Percentiles rank a stretch among this genome's conserved stretches.
Evolutionary conservation across 305 asterid species (phyloP).

Genomic region (Solanum chacoense): DNA sequence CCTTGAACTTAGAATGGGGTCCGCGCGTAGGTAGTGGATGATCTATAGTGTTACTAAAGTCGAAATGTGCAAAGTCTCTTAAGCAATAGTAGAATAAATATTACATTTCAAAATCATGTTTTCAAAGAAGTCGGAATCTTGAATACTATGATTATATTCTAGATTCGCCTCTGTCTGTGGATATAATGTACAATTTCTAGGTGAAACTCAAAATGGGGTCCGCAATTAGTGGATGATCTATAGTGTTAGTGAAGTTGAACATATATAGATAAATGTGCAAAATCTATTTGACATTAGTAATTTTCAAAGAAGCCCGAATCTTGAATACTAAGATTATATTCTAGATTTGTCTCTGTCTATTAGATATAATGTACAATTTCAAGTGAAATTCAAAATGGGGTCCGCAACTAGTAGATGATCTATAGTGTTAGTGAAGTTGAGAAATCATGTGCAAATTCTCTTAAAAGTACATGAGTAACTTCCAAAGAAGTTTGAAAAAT

Average conservation of each 20-base stretch:
- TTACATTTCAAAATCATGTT: not conserved
- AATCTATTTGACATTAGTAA: not conserved
- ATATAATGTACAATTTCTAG: conserved; percentile 43
- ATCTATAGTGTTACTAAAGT: not conserved
- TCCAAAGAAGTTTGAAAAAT: not conserved
- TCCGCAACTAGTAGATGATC: not conserved
- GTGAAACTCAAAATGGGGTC: not conserved
- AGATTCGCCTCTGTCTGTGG: conserved; percentile 11
- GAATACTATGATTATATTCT: not conserved
- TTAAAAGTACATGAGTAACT: not conserved
- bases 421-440: not conserved
- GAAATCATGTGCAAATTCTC: not conserved
- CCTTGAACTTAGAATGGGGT: not conserved
- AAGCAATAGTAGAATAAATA: not conserved
- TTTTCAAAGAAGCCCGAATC: not conserved
- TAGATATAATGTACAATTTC: conserved; percentile 57
- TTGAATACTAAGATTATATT: not conserved
- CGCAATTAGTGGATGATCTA: not conserved
- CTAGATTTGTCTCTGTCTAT: conserved; percentile 4
- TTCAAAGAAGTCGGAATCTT: not conserved
- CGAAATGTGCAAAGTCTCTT: not conserved
- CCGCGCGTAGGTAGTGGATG: not conserved
- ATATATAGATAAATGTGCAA: not conserved
- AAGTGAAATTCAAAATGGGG: not conserved
- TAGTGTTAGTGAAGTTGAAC: not conserved